Base-by-base conservation (phyloP, 2,329 filamentous ascomycete genomes). In the Fusarium humuli region DNA sequence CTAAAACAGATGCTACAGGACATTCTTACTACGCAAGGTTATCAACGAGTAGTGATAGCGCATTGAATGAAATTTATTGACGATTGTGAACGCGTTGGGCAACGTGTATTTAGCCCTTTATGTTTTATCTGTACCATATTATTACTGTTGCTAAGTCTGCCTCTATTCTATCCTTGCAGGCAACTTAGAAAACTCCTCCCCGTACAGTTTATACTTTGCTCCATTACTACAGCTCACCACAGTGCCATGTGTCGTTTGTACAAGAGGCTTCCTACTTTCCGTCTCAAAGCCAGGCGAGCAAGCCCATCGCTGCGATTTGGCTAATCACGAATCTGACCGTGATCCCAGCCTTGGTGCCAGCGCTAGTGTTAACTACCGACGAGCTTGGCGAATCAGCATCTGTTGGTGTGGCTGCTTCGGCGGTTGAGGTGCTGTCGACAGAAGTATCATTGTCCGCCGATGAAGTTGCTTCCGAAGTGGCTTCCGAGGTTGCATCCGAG, bases 201-300 rank as follows among this genome's bases (percentile, higher is more conserved):
- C 8, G 0, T 2, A 2, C 32, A 18, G 6, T 18, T 0, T 18
- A 37, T 6, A 6, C 2, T 11, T 11, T 37, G 32, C 16, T 37
- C 10, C 0, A 37, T 37, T 18, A 37, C 10, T 6, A 37, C 18
- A 6, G 6, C 2, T 9, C 9, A 37, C 16, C 8, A 6, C 32
- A 11, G 16, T 16, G 16, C 4, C 1, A 2, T 18, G 32, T 18
- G 2, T 10, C 2, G 3, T 10, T 3, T 18, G 32, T 37, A 37
- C 3, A 37, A 11, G 16, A 11, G 16, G 1, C 0, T 4, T 37
- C 16, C 8, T 37, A 6, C 10, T 37, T 3, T 37, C 2, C 32
- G 16, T 10, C 1, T 18, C 9, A 37, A 6, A 37, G 32, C 32
- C 16, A 37, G 32, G 32, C 3, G 3, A 37, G 2, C 16, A 37